Evolutionary conservation across 306 rosid species (phyloP).

Genomic region (Carpinus fangiana): DNA sequence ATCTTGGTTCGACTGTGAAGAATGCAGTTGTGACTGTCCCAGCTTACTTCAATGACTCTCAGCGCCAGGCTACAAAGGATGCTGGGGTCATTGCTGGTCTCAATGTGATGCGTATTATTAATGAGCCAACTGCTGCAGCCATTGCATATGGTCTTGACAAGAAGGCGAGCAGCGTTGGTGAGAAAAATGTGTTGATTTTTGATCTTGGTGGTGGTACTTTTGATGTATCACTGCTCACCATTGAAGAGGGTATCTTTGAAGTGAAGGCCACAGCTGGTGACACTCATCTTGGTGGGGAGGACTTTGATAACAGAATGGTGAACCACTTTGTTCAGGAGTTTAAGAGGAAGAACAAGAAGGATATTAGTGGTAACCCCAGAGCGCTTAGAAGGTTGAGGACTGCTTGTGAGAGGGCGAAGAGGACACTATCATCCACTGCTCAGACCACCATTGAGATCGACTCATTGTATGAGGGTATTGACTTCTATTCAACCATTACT

Average conservation of each 20-base stretch:
- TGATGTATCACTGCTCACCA: slow-evolving; percentile 72
- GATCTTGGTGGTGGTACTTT: slow-evolving; percentile 65
- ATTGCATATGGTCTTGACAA: slow-evolving; percentile 74
- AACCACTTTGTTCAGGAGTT: slow-evolving; percentile 80
- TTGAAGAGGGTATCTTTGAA: slow-evolving; percentile 74
- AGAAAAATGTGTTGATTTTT: slow-evolving; percentile 64
- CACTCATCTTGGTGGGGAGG: slow-evolving; percentile 89
- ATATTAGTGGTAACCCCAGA: slow-evolving; percentile 66
- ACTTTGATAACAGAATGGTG: slow-evolving; percentile 74
- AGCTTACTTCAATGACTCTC: slow-evolving; percentile 74
- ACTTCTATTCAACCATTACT: slow-evolving; percentile 64
- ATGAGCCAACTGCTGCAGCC: slow-evolving; percentile 78
- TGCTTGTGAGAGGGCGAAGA: slow-evolving; percentile 76
- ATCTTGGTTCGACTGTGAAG: slow-evolving; percentile 59
- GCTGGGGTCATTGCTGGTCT: slow-evolving; percentile 72
- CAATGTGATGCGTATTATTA: slow-evolving; percentile 62
- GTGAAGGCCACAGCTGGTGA: slow-evolving; percentile 81
- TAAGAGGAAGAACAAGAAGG: slow-evolving; percentile 74
- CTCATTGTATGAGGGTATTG: slow-evolving; percentile 72
- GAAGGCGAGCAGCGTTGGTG: slow-evolving; percentile 55
- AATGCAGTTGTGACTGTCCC: slow-evolving; percentile 86
- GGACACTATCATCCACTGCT: slow-evolving; percentile 76
- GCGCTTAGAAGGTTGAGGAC: slow-evolving; percentile 76
- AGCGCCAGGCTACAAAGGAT: slow-evolving; percentile 75
- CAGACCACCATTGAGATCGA: slow-evolving; percentile 79